These are phyloP conservation scores for Fusarium equiseti DNA, from an alignment of 2,329 filamentous ascomycete genomes.

Conservation along the genomic window DNA sequence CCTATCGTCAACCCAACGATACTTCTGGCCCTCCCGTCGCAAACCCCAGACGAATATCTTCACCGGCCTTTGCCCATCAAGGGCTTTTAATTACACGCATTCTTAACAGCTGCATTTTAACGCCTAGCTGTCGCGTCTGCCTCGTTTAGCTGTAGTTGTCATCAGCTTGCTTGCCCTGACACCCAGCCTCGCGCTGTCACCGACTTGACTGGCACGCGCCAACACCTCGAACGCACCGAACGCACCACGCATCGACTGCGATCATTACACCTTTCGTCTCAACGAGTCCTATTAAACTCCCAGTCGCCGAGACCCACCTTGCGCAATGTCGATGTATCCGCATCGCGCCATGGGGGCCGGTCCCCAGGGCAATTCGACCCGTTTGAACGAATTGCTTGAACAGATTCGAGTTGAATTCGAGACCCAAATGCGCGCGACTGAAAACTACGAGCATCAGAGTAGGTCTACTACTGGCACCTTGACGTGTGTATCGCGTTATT, in stretches of 20 bases:
- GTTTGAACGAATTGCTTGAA: constrained; percentile 91
- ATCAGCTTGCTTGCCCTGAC: constrained; percentile 24
- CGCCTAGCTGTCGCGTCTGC: constrained; percentile 38
- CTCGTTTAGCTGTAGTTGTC: constrained; percentile 32
- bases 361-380: constrained; percentile 69
- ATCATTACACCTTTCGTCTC: constrained; percentile 15
- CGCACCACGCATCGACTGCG: constrained; percentile 21
- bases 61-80: constrained; percentile 18
- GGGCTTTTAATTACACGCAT: constrained; percentile 12
- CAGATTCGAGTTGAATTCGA: constrained; percentile 93
- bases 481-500: constrained; percentile 21
- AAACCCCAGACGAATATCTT: constrained; percentile 8
- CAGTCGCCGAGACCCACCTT: constrained; percentile 37
- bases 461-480: constrained; percentile 59
- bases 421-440: constrained; percentile 80
- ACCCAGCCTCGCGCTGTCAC: constrained; percentile 35
- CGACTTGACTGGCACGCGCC: constrained; percentile 33
- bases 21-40: constrained; percentile 12
- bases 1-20: constrained; percentile 30
- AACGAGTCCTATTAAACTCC: constrained; percentile 28
- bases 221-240: constrained; percentile 26
- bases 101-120: constrained; percentile 2
- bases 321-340: constrained; percentile 83
- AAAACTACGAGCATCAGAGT: constrained; percentile 95
- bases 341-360: constrained; percentile 85